Evolutionary conservation across 2,329 filamentous ascomycete species (phyloP), one percentile per base, ranked within the genome.

Genomic region (Penicillium brasilianum): DNA sequence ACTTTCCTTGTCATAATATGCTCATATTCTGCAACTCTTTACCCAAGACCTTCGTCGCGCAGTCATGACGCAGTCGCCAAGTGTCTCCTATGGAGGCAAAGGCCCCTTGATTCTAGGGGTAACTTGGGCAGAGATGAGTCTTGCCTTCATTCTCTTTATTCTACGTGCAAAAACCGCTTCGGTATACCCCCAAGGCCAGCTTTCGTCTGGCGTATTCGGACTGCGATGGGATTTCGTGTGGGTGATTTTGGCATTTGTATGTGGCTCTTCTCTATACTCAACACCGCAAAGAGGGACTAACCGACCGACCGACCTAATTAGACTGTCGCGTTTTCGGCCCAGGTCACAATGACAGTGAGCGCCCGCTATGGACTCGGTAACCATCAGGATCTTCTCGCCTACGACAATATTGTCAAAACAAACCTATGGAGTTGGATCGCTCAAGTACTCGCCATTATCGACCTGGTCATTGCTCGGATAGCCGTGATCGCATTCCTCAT

Each of bases 211-310:
- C 11, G 25, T 67, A 18, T 66, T 60, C 18, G 62, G 66, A 8
- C 22, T 68, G 11, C 57, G 66, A 36, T 68, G 66, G 66, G 66
- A 68, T 46, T 68, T 68, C 30, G n/a, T 66, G 10, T 68, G 66
- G 66, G 66, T 62, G 16, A 50, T 63, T 0, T 22, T 68, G 32
- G 62, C 66, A 10, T 54, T 64, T 53, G 66, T 68, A 55, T 16
- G 48, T 51, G 48, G 32, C 16, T 51, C 22, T 11, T 28, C 22
- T 28, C 43, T 46, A 28, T 16, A 46, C 43, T 14, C 43, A 46
- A 14, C 20, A n/a, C 36, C 18, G n/a, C 46, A 32, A 18, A n/a
- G 25, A 11, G 30, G 14, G n/a, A 14, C 14, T 50, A 10, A 4
- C 36, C 18, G 13, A n/a, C 53, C 25, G 25, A 28, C 25, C 61